Percentiles rank a stretch among this genome's conserved stretches.
Evolutionary conservation across 768 basidiomycete species (phyloP).

Genomic region (Nevesoporus exiguus): DNA sequence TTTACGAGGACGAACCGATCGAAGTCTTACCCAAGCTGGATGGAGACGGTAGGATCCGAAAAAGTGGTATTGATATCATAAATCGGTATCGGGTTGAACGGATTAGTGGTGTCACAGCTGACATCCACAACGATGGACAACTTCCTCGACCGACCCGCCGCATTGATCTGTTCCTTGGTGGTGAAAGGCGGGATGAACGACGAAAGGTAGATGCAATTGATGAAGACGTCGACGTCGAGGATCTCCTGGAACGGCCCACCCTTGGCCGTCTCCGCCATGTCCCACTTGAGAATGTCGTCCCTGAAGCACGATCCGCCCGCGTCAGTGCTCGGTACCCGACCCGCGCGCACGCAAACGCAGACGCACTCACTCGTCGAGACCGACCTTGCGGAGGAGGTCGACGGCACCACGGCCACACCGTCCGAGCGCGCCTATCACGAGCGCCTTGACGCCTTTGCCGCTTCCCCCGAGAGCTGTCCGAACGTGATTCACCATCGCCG

Average conservation of each 20-base stretch:
- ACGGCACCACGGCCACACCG: conserved; percentile 94
- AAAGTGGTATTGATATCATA: conserved; percentile 95
- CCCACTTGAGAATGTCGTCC: conserved; percentile 96
- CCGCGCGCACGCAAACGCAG: background rate
- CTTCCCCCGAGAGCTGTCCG: conserved; percentile 60
- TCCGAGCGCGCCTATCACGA: conserved; percentile 95
- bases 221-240: conserved; percentile 93
- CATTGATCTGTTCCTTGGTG: conserved; percentile 62
- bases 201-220: conserved; percentile 99
- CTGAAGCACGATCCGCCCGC: conserved; percentile 38
- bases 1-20: background rate
- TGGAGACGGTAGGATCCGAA: conserved; percentile 84
- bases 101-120: conserved; percentile 98
- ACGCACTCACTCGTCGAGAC: conserved; percentile 79
- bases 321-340: background rate
- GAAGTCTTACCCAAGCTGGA: conserved; percentile 67
- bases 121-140: conserved; percentile 91
- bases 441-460: conserved; percentile 73
- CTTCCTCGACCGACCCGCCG: conserved; percentile 63
- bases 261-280: conserved; percentile 93
- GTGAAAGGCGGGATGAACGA: conserved; percentile 82
- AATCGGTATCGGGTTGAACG: conserved; percentile 95
- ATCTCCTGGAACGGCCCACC: conserved; percentile 96
- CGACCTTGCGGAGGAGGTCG: conserved; percentile 92
- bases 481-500: conserved; percentile 76